Conservation (phyloP, 2,329 filamentous ascomycete species). For the Macroventuria anomochaeta region DNA sequence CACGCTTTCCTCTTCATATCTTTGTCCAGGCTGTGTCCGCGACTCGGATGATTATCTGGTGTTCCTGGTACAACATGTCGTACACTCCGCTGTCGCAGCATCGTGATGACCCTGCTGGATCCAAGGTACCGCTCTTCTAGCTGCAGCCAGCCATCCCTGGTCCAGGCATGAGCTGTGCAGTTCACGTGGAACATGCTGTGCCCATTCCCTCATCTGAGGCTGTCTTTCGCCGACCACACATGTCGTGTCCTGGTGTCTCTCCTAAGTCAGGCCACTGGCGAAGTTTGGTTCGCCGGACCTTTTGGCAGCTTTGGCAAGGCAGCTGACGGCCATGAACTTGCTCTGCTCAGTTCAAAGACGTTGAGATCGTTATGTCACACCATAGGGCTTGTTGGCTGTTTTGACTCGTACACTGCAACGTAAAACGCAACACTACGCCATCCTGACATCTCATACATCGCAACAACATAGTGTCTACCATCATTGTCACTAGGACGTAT, state of each 20-base stretch:
- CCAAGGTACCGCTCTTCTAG: not conserved
- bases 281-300: slow-evolving; percentile 13
- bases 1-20: not conserved
- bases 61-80: slow-evolving; percentile 21
- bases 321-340: not conserved
- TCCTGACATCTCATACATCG: not conserved
- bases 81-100: slow-evolving; percentile 17
- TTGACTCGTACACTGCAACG: slow-evolving; percentile 2
- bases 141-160: slow-evolving; percentile 2
- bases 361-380: slow-evolving; percentile 6
- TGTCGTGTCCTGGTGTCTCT: slow-evolving; percentile 1
- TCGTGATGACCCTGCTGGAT: slow-evolving; percentile 1
- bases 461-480: not conserved
- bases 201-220: not conserved
- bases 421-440: slow-evolving; percentile 5
- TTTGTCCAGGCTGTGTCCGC: not conserved
- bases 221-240: not conserved
- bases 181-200: slow-evolving; percentile 9
- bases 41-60: slow-evolving; percentile 19
- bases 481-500: not conserved
- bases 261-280: slow-evolving; percentile 1
- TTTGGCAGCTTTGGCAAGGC: slow-evolving; percentile 5
- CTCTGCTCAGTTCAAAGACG: not conserved
- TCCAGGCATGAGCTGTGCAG: not conserved
- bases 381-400: slow-evolving; percentile 9